A percentile compares a stretch with the other conserved stretches of the same genome.
Evolutionary conservation across 345 rosid genomes (phyloP).

Genomic region (Eucalyptus sp.): DNA sequence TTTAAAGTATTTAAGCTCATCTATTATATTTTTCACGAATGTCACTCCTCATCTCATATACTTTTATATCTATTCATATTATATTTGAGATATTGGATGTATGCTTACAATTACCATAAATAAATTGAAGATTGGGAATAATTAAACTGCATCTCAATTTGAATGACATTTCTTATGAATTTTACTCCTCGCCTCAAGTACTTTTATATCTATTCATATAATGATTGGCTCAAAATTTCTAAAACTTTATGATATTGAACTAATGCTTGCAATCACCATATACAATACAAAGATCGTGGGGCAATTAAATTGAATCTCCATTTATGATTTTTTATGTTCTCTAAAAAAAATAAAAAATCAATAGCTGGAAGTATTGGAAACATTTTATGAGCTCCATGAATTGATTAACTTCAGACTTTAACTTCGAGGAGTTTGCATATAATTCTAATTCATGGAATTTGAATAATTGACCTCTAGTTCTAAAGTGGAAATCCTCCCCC

Average conservation of each 20-base stretch:
- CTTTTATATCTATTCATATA: not conserved
- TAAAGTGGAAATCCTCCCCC: not conserved
- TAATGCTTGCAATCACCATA: not conserved
- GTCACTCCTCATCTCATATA: too few relatives aligned
- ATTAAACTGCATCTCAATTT: too few relatives aligned
- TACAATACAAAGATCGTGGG: not conserved
- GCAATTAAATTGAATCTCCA: not conserved
- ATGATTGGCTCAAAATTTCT: accelerated
- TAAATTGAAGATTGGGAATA: too few relatives aligned
- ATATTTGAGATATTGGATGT: too few relatives aligned
- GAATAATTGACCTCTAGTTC: too few relatives aligned
- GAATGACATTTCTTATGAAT: not conserved
- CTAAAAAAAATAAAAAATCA: not conserved
- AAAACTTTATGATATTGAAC: not conserved
- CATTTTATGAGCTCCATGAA: not conserved
- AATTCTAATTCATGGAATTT: not conserved
- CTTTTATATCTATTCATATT: too few relatives aligned
- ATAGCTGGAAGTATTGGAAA: not conserved
- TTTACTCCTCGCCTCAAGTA: not conserved
- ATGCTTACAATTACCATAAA: too few relatives aligned
- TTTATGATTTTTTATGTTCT: not conserved
- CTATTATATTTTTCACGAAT: too few relatives aligned
- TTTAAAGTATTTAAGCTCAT: too few relatives aligned
- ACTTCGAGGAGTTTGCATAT: not conserved
- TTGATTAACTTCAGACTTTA: not conserved